Evolutionary conservation across 495 filamentous ascomycete species (phyloP).

Genomic region (Bacidia gigantensis): DNA sequence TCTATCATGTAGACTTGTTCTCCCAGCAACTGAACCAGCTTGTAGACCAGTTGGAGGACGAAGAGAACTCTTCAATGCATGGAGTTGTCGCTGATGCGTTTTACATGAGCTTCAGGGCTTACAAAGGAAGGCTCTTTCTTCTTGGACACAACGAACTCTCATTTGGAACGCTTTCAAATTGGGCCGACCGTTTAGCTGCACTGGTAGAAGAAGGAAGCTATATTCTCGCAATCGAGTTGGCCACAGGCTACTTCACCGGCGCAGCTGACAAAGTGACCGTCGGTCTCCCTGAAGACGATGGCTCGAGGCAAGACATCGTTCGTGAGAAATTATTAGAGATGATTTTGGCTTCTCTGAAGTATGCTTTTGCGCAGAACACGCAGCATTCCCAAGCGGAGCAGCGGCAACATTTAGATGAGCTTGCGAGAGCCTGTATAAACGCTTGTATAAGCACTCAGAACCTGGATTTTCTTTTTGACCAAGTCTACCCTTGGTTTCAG

Average conservation of each 20-base stretch:
- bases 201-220: conserved; percentile 93
- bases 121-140: conserved; percentile 87
- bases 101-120: conserved; percentile 89
- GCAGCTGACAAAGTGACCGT: conserved; percentile 82
- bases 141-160: conserved; percentile 82
- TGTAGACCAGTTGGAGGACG: conserved; percentile 69
- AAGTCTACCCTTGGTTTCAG: conserved; percentile 79
- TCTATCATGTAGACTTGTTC: conserved; percentile 83
- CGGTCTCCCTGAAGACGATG: conserved; percentile 77
- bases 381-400: conserved; percentile 36
- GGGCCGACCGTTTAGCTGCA: conserved; percentile 93
- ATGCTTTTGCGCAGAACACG: conserved; percentile 48
- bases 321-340: conserved; percentile 83
- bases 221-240: conserved; percentile 76
- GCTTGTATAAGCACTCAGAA: conserved; percentile 67
- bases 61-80: conserved; percentile 80
- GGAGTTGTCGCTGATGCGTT: conserved; percentile 95
- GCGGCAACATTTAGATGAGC: conserved; percentile 49
- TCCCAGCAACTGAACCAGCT: conserved; percentile 67
- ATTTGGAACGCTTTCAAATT: conserved; percentile 84
- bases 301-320: conserved; percentile 64
- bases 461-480: conserved; percentile 75
- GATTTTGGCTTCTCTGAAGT: conserved; percentile 83
- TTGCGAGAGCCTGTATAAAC: conserved; percentile 71
- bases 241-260: conserved; percentile 82